Conservation (phyloP, 2,329 filamentous ascomycete genomes). For the Didymella glomerata region DNA sequence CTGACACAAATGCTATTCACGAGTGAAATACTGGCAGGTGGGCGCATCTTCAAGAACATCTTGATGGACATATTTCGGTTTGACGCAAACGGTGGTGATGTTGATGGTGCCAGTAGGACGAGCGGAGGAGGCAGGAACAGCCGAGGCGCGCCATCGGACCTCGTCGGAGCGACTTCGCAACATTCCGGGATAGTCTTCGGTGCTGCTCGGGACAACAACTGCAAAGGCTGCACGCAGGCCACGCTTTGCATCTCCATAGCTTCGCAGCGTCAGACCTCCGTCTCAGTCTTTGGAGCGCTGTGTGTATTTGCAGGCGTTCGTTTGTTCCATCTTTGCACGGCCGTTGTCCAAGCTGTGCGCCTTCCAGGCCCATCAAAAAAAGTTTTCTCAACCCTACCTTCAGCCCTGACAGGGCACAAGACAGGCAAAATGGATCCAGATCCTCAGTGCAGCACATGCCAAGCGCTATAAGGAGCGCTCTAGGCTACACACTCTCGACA, state of each 20-base stretch:
- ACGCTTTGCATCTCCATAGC: conserved; percentile 15
- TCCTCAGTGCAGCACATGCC: conserved; percentile 22
- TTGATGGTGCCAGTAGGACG: neutral
- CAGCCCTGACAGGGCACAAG: conserved; percentile 4
- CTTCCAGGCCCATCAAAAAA: conserved; percentile 7
- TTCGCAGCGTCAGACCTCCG: conserved; percentile 6
- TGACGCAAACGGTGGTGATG: conserved; percentile 1
- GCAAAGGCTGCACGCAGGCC: conserved; percentile 14
- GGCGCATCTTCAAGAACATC: neutral
- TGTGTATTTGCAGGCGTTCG: neutral
- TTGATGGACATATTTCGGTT: neutral
- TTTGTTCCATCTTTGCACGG: neutral
- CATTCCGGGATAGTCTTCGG: conserved; percentile 21
- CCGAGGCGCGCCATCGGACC: conserved; percentile 18
- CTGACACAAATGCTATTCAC: neutral
- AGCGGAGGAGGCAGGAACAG: conserved; percentile 9
- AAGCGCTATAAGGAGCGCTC: conserved; percentile 26
- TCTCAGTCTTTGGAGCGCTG: conserved; percentile 3
- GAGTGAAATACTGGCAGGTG: neutral
- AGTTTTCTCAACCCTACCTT: conserved; percentile 13
- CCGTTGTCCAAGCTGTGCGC: conserved; percentile 5
- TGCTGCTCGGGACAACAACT: conserved; percentile 16
- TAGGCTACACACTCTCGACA: conserved; percentile 17
- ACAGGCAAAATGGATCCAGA: conserved; percentile 32
- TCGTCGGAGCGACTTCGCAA: conserved; percentile 14